Evolutionary conservation across 805 yeast genomes (phyloP).

Genomic region (Saturnispora ahearnii): DNA sequence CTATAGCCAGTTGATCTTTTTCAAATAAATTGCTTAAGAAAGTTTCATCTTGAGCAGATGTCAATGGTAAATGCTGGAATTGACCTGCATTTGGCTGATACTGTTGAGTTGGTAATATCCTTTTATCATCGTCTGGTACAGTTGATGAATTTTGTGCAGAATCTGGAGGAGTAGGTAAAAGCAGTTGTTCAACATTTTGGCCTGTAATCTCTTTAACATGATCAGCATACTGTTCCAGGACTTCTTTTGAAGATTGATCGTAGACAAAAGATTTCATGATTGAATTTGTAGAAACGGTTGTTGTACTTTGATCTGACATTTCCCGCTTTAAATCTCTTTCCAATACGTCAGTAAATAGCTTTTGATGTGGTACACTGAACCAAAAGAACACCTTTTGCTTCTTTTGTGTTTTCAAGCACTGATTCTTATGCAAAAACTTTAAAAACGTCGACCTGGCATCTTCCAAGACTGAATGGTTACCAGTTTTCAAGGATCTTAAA

Average conservation of each 20-base stretch:
- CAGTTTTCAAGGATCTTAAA: slow-evolving; percentile 75
- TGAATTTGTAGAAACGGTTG: slow-evolving; percentile 64
- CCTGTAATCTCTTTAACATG: slow-evolving; percentile 16
- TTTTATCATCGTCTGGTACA: neutral
- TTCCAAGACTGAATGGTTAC: slow-evolving; percentile 80
- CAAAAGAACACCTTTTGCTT: slow-evolving; percentile 95
- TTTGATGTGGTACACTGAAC: slow-evolving; percentile 93
- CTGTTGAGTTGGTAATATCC: neutral
- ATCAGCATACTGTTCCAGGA: slow-evolving; percentile 44
- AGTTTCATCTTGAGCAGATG: slow-evolving; percentile 7
- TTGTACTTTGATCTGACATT: slow-evolving; percentile 45
- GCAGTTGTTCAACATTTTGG: slow-evolving; percentile 6
- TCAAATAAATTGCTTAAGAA: slow-evolving; percentile 4
- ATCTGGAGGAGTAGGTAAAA: slow-evolving; percentile 6
- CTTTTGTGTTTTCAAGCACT: slow-evolving; percentile 87
- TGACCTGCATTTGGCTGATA: neutral
- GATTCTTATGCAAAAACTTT: slow-evolving; percentile 74
- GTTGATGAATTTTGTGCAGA: neutral
- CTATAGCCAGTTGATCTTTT: neutral
- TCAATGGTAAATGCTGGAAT: slow-evolving; percentile 4
- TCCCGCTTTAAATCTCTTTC: slow-evolving; percentile 89
- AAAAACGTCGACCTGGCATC: slow-evolving; percentile 79
- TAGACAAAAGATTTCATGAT: slow-evolving; percentile 74
- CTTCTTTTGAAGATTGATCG: slow-evolving; percentile 37
- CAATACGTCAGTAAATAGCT: slow-evolving; percentile 83